Percentiles rank a stretch among this genome's conserved stretches.
These are phyloP conservation scores for Salix dunnii DNA, from an alignment of 345 rosid species.

Conservation along the genomic window DNA sequence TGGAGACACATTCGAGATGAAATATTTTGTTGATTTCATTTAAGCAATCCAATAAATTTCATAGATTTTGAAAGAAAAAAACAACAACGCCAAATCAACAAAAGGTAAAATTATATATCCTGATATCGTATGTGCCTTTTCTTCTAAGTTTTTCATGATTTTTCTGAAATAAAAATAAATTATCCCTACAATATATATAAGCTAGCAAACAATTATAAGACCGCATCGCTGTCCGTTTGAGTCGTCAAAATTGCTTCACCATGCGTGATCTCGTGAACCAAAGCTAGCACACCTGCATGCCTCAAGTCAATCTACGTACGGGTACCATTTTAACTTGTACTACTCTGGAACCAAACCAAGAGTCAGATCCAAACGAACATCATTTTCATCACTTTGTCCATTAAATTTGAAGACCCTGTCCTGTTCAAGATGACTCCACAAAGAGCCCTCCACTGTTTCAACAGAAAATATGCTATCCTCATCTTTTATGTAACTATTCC, in stretches of 20 bases:
- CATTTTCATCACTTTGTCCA: neutral
- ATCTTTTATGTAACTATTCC: slow-evolving; percentile 7
- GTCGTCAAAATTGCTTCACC: neutral
- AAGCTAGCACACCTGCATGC: neutral
- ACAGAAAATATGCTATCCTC: slow-evolving; percentile 26
- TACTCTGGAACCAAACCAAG: slow-evolving; percentile 19
- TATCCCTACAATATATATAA: neutral
- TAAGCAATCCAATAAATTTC: neutral
- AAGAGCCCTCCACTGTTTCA: slow-evolving; percentile 33
- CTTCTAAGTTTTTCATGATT: neutral
- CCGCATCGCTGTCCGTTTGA: neutral
- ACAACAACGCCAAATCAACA: neutral
- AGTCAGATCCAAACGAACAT: slow-evolving; percentile 33
- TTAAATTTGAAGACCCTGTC: slow-evolving; percentile 4
- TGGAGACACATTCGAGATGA: neutral
- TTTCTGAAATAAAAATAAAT: neutral
- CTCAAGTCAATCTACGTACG: neutral
- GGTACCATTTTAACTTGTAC: neutral
- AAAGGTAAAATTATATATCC: neutral
- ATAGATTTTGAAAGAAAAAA: neutral
- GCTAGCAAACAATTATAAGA: neutral
- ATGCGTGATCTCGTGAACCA: neutral
- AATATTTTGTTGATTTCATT: neutral
- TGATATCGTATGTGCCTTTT: neutral
- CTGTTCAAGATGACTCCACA: slow-evolving; percentile 1